These are phyloP conservation scores for Hsuehochloa calcarea DNA, from an alignment of 176 grass and related monocot genomes.

Conservation along the genomic window DNA sequence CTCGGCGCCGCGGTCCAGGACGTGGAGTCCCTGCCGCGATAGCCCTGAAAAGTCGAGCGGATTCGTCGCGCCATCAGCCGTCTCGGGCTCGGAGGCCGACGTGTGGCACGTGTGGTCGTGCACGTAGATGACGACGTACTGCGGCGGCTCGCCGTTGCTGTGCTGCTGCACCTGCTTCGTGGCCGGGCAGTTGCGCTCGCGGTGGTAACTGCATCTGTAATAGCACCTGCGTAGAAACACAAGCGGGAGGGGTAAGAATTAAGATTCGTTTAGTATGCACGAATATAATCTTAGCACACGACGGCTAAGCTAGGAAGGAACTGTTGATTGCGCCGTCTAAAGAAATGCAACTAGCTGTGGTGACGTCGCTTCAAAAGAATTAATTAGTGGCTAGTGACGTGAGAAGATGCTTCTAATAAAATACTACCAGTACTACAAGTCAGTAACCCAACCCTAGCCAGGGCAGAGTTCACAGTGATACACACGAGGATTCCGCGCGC, in stretches of 20 bases:
- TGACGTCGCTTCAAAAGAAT: not conserved
- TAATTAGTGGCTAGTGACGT: not conserved
- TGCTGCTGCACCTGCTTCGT: conserved; percentile 63
- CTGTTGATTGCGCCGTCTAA: not conserved
- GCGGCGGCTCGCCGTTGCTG: conserved; percentile 28
- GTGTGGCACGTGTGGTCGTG: conserved; percentile 55
- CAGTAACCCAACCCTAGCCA: not conserved
- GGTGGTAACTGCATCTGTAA: conserved; percentile 56
- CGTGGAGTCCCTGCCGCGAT: not conserved
- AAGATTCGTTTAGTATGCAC: not conserved
- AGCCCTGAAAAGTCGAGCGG: not conserved
- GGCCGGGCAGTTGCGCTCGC: conserved; percentile 51
- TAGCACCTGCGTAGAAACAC: conserved; percentile 47
- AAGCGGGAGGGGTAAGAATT: not conserved
- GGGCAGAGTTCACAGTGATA: not conserved
- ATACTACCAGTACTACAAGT: not conserved
- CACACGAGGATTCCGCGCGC: not conserved
- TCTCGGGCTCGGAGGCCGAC: not conserved
- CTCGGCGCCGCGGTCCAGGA: not conserved
- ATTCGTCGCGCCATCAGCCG: not conserved
- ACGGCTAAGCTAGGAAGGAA: not conserved
- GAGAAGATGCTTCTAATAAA: conserved; percentile 1
- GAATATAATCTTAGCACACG: conserved; percentile 17
- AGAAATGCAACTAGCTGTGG: not conserved
- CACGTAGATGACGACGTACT: conserved; percentile 48